Percentiles rank a stretch among this genome's conserved stretches.
Conservation (phyloP, 2,329 filamentous ascomycete genomes). For the Colletotrichum shisoi region DNA sequence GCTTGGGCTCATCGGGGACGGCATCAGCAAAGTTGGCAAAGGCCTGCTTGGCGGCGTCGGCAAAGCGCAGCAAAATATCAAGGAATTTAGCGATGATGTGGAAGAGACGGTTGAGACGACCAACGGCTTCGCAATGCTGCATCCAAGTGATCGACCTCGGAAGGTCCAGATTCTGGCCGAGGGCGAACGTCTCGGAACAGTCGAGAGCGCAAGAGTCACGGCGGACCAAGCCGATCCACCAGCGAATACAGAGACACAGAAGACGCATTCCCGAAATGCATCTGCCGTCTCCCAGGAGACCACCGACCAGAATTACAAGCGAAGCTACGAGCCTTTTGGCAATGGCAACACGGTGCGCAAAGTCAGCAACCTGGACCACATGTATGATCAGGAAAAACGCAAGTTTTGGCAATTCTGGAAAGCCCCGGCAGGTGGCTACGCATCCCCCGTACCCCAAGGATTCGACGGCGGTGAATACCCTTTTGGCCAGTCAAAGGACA, state of each 20-base stretch:
- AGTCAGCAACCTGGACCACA: slow-evolving; percentile 57
- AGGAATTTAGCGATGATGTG: slow-evolving; percentile 58
- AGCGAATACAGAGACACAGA: slow-evolving; percentile 48
- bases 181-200: slow-evolving; percentile 42
- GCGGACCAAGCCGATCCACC: slow-evolving; percentile 18
- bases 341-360: slow-evolving; percentile 63
- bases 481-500: slow-evolving; percentile 52
- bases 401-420: slow-evolving; percentile 73
- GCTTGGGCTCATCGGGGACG: slow-evolving; percentile 54
- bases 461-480: slow-evolving; percentile 56
- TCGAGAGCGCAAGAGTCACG: slow-evolving; percentile 15
- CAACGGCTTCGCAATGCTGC: slow-evolving; percentile 57
- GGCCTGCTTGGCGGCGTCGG: slow-evolving; percentile 49
- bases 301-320: slow-evolving; percentile 45
- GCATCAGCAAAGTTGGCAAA: slow-evolving; percentile 55
- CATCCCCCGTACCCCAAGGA: slow-evolving; percentile 68
- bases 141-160: slow-evolving; percentile 44
- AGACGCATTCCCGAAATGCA: slow-evolving; percentile 49
- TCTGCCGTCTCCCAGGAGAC: slow-evolving; percentile 54
- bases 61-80: slow-evolving; percentile 57
- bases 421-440: slow-evolving; percentile 66
- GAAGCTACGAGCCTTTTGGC: slow-evolving; percentile 46
- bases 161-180: slow-evolving; percentile 48
- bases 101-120: slow-evolving; percentile 63
- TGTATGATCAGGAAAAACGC: slow-evolving; percentile 56